phyloP scores from a whole-genome alignment of 140 eudicot species.

The Cichorium intybus region DNA sequence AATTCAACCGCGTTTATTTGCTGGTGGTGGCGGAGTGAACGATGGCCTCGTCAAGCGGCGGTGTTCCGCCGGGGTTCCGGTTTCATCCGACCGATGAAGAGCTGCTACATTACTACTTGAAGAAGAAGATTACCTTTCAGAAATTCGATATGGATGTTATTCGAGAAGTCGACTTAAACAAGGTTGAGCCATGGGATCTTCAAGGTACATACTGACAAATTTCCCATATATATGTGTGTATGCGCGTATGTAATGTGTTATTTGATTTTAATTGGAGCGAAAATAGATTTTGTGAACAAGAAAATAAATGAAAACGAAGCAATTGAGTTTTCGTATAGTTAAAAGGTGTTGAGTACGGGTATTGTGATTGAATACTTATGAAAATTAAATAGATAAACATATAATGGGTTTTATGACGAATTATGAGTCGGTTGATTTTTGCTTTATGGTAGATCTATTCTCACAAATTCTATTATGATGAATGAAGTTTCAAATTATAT shows the following conservation, averaged over 20 bases:
- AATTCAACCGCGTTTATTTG: not conserved
- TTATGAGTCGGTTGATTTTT: not conserved
- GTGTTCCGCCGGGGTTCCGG: slow-evolving; percentile 91
- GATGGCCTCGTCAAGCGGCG: slow-evolving; percentile 69
- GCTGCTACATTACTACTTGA: slow-evolving; percentile 81
- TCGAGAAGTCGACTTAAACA: slow-evolving; percentile 73
- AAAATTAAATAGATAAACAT: not conserved
- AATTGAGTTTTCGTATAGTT: not conserved
- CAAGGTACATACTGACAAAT: slow-evolving; percentile 45
- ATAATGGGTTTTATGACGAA: not conserved
- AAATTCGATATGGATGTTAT: slow-evolving; percentile 90
- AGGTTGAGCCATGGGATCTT: slow-evolving; percentile 95
- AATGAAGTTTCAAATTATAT: not conserved
- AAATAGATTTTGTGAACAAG: not conserved
- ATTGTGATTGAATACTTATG: not conserved
- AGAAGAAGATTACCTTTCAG: slow-evolving; percentile 76
- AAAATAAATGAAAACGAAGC: not conserved
- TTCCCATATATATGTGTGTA: not conserved
- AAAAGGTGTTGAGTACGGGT: not conserved
- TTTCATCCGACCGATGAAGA: slow-evolving; percentile 93
- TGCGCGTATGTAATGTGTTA: too few species aligned
- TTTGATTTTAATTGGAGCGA: not conserved
- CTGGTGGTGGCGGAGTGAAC: not conserved
- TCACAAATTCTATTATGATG: not conserved
- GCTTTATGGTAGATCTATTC: not conserved